Percentiles rank a stretch among this genome's conserved stretches.
These are phyloP conservation scores for Pseudopithomyces maydicus DNA, from an alignment of 2,329 filamentous ascomycete species.

Conservation along the genomic window DNA sequence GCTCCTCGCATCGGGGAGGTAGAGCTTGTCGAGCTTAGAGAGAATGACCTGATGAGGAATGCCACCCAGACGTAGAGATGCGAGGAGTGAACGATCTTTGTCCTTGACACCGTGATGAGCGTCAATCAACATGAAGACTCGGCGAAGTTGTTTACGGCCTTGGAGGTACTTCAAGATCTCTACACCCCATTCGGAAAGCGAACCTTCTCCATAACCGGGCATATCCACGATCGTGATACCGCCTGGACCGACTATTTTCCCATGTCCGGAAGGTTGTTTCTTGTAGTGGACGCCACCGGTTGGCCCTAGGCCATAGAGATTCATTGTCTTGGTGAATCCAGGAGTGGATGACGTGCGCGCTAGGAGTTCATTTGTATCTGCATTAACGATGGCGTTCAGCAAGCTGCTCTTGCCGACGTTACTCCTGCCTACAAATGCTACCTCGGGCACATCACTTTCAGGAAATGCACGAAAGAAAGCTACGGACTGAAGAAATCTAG, in stretches of 20 bases:
- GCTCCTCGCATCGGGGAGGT: conserved; percentile 26
- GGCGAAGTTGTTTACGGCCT: conserved; percentile 64
- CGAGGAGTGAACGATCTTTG: conserved; percentile 63
- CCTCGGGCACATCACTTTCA: conserved; percentile 60
- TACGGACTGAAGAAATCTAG: conserved; percentile 64
- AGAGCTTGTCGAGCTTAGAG: conserved; percentile 64
- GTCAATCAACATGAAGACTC: conserved; percentile 70
- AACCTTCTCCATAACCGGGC: conserved; percentile 72
- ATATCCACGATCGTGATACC: conserved; percentile 69
- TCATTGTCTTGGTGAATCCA: conserved; percentile 68
- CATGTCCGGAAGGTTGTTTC: conserved; percentile 22
- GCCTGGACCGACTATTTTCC: conserved; percentile 43
- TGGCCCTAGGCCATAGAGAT: conserved; percentile 65
- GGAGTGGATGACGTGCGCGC: conserved; percentile 61
- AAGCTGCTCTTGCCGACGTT: conserved; percentile 74
- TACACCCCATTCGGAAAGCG: conserved; percentile 64
- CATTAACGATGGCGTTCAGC: conserved; percentile 63
- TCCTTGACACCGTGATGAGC: conserved; percentile 66
- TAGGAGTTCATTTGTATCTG: conserved; percentile 49
- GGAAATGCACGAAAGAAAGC: conserved; percentile 65
- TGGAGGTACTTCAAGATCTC: conserved; percentile 73
- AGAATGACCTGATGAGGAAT: conserved; percentile 69
- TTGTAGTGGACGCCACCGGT: conserved; percentile 27
- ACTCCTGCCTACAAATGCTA: conserved; percentile 70
- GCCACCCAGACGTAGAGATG: conserved; percentile 59